Base-by-base conservation (phyloP, 164 flowering plant species). In the Vitis labrusca region DNA sequence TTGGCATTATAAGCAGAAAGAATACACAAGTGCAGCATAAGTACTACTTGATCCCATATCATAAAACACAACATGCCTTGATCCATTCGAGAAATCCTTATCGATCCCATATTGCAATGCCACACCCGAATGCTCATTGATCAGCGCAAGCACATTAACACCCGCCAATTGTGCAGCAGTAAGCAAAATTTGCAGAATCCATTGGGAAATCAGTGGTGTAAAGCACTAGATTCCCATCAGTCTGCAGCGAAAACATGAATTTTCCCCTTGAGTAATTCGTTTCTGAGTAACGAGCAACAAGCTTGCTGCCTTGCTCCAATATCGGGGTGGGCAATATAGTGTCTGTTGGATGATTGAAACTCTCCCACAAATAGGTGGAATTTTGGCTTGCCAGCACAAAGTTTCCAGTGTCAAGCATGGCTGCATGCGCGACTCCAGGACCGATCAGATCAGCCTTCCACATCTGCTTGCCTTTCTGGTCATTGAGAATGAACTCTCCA, bases 21-120 rank as follows among this genome's bases (percentile, higher is more conserved):
- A 96, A 76, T 91, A 77, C 9, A 91, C 97, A 61, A 96, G 90
- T 8, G 99, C 91, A 60, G 99, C 99, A 81, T 93, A 96, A 58
- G 99, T 96, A 66, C 83, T 88, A 66, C 88, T 81, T 0, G 98
- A 73, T 12, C 98, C 97, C 97, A 93, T 90, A 53, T 93, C 98
- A 71, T 90, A 93, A 67, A 96, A 88, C 47, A 93, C 71, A 37
- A 93, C 98, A 85, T 96, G 75, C 72, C 97, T 81, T 13, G 98
- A 89, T 71, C 78, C 96, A 75, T 96, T 92, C 2, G 91, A 85
- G 65, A 96, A 96, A 82, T 93, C 92, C 84, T 93, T 96, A 79
- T 92, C 98, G 74, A 96, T 96, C 68, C 99, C 98, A 76, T 96
- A 96, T 83, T 96, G 99, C 54, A 96, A 79, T 2, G 99, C 99